Evolutionary conservation across 768 basidiomycete species (phyloP).

Genomic region (Termitomyces sp.): DNA sequence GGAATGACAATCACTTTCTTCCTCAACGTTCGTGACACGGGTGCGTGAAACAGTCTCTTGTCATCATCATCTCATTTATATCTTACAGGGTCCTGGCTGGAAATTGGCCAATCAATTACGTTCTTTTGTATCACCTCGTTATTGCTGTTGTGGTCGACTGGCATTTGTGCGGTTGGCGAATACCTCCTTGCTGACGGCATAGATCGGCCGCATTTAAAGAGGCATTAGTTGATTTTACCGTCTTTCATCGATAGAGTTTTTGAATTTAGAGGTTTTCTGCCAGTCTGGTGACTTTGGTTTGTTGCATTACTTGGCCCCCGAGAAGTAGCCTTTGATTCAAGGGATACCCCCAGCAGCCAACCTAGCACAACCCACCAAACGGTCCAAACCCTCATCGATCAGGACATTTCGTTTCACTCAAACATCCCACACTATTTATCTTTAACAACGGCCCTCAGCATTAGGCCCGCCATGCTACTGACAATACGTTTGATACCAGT

Average conservation of each 20-base stretch:
- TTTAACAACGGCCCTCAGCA: no score
- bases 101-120: slow-evolving; percentile 84
- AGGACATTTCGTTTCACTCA: no score
- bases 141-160: slow-evolving; percentile 73
- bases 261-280: no score
- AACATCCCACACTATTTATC: no score
- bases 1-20: slow-evolving; percentile 85
- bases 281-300: no score
- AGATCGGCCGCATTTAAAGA: neutral
- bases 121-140: slow-evolving; percentile 84
- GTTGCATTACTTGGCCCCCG: no score
- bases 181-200: slow-evolving; percentile 51
- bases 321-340: no score
- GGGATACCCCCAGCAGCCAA: no score
- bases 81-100: slow-evolving; percentile 72
- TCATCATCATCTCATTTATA: slow-evolving; percentile 2
- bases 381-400: no score
- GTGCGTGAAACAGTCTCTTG: slow-evolving; percentile 24
- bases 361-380: no score
- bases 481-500: neutral
- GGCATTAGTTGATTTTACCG: neutral
- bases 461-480: neutral
- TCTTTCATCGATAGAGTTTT: neutral
- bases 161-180: slow-evolving; percentile 69
- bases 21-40: slow-evolving; percentile 76